phyloP scores from a whole-genome alignment of 2,329 filamentous ascomycete genomes.

The Pochonia chlamydosporia region DNA sequence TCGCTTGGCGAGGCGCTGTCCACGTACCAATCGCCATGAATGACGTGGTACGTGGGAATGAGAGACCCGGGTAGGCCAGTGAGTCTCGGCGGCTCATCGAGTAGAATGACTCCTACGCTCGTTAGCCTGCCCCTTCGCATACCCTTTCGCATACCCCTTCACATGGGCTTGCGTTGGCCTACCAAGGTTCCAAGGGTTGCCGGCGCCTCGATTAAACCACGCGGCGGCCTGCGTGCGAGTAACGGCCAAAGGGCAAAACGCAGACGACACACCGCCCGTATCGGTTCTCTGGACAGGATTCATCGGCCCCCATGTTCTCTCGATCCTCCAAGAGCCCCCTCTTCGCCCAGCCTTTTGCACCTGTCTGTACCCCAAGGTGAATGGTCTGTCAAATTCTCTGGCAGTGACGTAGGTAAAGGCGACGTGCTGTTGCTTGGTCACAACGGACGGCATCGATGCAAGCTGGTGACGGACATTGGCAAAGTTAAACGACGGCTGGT shows the following conservation, averaged over 20 bases:
- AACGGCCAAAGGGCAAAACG: slow-evolving; percentile 5
- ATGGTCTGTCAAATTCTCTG: slow-evolving; percentile 7
- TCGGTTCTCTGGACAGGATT: slow-evolving; percentile 10
- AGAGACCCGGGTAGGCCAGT: slow-evolving; percentile 5
- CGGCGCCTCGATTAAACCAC: slow-evolving; percentile 6
- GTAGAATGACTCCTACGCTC: slow-evolving; percentile 2
- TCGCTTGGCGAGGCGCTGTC: background rate
- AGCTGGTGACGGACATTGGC: slow-evolving; percentile 2
- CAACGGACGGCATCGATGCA: slow-evolving; percentile 5
- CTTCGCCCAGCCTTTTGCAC: slow-evolving; percentile 6
- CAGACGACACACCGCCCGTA: slow-evolving; percentile 1
- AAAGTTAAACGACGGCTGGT: slow-evolving; percentile 10
- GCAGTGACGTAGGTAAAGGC: slow-evolving; percentile 7
- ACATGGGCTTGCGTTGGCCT: no score
- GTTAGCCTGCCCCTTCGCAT: no score
- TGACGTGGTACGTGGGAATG: slow-evolving; percentile 3
- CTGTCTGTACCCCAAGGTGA: slow-evolving; percentile 4
- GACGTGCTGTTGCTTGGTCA: slow-evolving; percentile 3
- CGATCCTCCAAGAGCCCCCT: slow-evolving; percentile 8
- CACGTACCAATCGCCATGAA: slow-evolving; percentile 3
- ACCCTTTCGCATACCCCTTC: no score
- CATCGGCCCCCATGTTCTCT: slow-evolving; percentile 9
- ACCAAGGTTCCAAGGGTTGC: slow-evolving; percentile 6
- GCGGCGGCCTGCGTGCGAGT: slow-evolving; percentile 7
- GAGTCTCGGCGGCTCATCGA: slow-evolving; percentile 7